These are phyloP conservation scores for Orbilia oligospora DNA, from an alignment of 2,329 filamentous ascomycete species.

Conservation along the genomic window DNA sequence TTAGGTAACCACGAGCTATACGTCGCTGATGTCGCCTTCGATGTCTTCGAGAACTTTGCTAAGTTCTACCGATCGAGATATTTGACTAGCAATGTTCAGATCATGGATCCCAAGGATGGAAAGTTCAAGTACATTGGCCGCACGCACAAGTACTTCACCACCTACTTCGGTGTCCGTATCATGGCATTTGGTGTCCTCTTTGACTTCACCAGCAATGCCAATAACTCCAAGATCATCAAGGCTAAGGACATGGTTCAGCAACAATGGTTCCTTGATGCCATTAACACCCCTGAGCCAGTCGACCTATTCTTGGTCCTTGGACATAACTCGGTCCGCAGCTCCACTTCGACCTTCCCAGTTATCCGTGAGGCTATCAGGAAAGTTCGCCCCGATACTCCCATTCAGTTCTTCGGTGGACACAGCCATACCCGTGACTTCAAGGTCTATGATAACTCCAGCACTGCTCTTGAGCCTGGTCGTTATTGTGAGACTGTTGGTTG, in stretches of 20 bases:
- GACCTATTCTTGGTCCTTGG: slow-evolving; percentile 77
- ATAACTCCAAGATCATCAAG: slow-evolving; percentile 76
- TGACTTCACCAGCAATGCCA: slow-evolving; percentile 89
- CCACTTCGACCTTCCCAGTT: slow-evolving; percentile 68
- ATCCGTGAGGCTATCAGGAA: slow-evolving; percentile 75
- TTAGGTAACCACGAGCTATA: slow-evolving; percentile 77
- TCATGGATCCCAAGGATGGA: slow-evolving; percentile 80
- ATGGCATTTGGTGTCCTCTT: slow-evolving; percentile 95
- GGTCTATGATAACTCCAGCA: slow-evolving; percentile 75
- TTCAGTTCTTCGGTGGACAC: slow-evolving; percentile 78
- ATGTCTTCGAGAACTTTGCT: slow-evolving; percentile 74
- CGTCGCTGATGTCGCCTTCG: slow-evolving; percentile 74
- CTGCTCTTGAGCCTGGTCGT: slow-evolving; percentile 75
- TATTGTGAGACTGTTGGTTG: slow-evolving; percentile 80
- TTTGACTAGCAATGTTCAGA: slow-evolving; percentile 92
- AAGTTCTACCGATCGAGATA: slow-evolving; percentile 74
- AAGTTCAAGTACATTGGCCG: slow-evolving; percentile 81
- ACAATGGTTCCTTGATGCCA: slow-evolving; percentile 78
- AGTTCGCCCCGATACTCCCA: slow-evolving; percentile 72
- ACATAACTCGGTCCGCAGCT: slow-evolving; percentile 74
- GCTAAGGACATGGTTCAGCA: slow-evolving; percentile 81
- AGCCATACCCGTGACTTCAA: slow-evolving; percentile 77
- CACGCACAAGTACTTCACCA: slow-evolving; percentile 91
- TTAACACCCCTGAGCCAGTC: slow-evolving; percentile 72
- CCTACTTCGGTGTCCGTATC: slow-evolving; percentile 86